phyloP scores from a whole-genome alignment of 441 rosid genomes.

The Lagerstroemia fauriei region DNA sequence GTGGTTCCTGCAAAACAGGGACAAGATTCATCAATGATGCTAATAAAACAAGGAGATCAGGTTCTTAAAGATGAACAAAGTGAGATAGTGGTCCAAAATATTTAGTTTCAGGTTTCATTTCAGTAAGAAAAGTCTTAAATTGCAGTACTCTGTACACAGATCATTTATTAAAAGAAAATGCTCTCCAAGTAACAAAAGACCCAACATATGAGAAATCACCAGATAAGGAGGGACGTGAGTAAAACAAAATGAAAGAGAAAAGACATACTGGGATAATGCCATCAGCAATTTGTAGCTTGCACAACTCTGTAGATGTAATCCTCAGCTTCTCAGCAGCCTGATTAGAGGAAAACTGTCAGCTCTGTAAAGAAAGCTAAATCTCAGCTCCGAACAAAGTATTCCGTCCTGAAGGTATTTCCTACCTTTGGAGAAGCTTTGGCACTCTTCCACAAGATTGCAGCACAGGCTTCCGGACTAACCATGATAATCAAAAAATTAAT shows the following conservation, averaged over 20 bases:
- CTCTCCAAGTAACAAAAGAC: not conserved
- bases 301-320: slow-evolving; percentile 72
- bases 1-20: slow-evolving; percentile 62
- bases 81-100: not conserved
- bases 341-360: slow-evolving; percentile 11
- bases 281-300: slow-evolving; percentile 73
- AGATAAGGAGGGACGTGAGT: not conserved
- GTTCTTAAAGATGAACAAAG: not conserved
- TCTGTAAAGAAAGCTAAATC: slow-evolving; percentile 22
- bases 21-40: slow-evolving; percentile 2
- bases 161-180: not conserved
- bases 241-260: not conserved
- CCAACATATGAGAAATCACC: not conserved
- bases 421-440: slow-evolving; percentile 93
- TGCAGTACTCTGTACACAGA: too few species aligned
- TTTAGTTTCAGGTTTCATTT: not conserved
- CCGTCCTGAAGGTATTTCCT: slow-evolving; percentile 14
- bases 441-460: slow-evolving; percentile 88
- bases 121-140: too few species aligned
- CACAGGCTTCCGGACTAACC: slow-evolving; percentile 91
- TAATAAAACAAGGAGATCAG: not conserved
- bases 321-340: slow-evolving; percentile 91
- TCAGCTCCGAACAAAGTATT: not conserved
- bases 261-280: slow-evolving; percentile 75
- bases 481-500: slow-evolving; percentile 11